phyloP scores from a whole-genome alignment of 257 asterid species.

The Przewalskia tangutica region DNA sequence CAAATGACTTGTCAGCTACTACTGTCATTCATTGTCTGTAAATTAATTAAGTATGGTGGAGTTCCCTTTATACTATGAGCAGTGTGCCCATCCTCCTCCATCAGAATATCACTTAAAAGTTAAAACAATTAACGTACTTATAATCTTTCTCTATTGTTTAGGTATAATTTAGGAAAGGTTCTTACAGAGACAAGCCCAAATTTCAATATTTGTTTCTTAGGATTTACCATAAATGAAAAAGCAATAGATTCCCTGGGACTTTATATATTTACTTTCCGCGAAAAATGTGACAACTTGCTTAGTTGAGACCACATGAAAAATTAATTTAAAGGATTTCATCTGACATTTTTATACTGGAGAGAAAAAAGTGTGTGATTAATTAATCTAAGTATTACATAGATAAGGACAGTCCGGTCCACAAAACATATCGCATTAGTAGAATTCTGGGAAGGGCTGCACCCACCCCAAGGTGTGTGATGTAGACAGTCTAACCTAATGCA shows the following conservation, averaged over 20 bases:
- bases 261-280: background rate
- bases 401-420: no score
- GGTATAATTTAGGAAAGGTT: conserved; percentile 8
- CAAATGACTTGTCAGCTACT: conserved; percentile 10
- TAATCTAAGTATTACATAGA: background rate
- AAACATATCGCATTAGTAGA: no score
- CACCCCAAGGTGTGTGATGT: no score
- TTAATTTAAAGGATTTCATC: background rate
- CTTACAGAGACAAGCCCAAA: background rate
- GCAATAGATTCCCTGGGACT: background rate
- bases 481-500: no score
- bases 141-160: background rate
- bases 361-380: background rate
- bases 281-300: conserved; percentile 15
- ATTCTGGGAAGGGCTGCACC: no score
- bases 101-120: conserved; percentile 10
- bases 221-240: conserved; percentile 11
- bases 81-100: conserved; percentile 1
- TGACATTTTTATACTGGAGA: background rate
- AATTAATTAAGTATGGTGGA: conserved; percentile 29
- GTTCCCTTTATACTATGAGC: conserved; percentile 34
- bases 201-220: background rate
- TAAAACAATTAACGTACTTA: background rate
- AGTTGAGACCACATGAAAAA: conserved; percentile 41
- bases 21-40: conserved; percentile 4